Evolutionary conservation across 169 alveolate genomes (phyloP), one percentile per base, ranked within the genome.

Genomic region (Plasmodium falciparum): DNA sequence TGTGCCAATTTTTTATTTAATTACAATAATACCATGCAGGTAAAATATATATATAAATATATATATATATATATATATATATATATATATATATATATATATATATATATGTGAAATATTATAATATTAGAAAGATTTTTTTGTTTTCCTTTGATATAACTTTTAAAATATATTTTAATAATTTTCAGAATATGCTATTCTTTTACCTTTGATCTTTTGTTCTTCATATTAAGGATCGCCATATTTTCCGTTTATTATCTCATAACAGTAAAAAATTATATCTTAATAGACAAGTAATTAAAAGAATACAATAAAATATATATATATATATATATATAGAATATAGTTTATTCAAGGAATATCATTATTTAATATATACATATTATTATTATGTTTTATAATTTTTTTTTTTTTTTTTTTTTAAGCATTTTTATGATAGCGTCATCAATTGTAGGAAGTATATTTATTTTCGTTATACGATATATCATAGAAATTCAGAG

Each of bases 21-120:
- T 86, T 67, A 86, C 92, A 45, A 47, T 86, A 47, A 47, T 86
- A 72, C 88, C 92, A 15, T 86, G 92, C 92, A 86, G 92, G 92
- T 86, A 56, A 24, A 9, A 43, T 15, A 15, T 52, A 50, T 54
- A n/a, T 54, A n/a, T 4, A 26, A 29, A 50, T 13, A 50, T 49
- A 13, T 47, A 11, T 43, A 71, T 11, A 50, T 52, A n/a, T 54
- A n/a, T 4, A 26, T 54, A 50, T 13, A 50, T 49, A 13, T 47
- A 11, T 43, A 71, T 11, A 50, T 52, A 43, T 15, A 15, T 52
- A 50, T 54, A n/a, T 54, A n/a, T 4, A 26, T 54, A 50, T 13
- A 50, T 49, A 13, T 47, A 11, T 43, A 71, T 11, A 50, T 52
- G 13, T 33, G 26, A 22, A 72, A 33, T 22, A 29, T 24, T 20